Conservation (phyloP, 176 grass and related monocot genomes). For the sorghum (Sorghum bicolor) region Sorghum_bicolor_NCBIv3 NC_012874.2:50689501-50690000, state of each 20-base stretch:
- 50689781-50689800: neutral
- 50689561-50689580: no score
- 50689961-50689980: no score
- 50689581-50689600: no score
- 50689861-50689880: neutral
- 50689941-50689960: neutral
- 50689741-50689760: neutral
- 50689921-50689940: neutral
- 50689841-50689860: neutral
- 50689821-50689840: neutral
- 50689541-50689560: no score
- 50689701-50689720: neutral
- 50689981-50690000: no score
- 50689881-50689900: neutral
- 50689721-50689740: neutral
- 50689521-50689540: no score
- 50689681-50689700: neutral
- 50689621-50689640: no score
- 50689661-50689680: neutral
- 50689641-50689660: neutral
- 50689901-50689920: neutral
- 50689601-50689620: no score
- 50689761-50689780: neutral
- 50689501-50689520: no score
- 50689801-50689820: neutral